phyloP scores from a whole-genome alignment of 129 eudicot species.

The Flaveria robusta region DNA sequence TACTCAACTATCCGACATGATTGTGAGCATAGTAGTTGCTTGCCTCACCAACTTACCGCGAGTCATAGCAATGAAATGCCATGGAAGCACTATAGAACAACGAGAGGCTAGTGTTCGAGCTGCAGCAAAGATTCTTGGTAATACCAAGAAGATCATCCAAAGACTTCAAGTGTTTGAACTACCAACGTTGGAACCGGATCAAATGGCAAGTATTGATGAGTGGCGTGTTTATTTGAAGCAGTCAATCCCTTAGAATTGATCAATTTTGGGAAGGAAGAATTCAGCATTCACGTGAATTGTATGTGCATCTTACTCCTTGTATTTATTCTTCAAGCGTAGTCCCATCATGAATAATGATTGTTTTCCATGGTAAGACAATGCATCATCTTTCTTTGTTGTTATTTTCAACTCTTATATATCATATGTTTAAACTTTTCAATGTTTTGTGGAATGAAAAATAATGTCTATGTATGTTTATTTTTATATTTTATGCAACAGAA shows the following conservation, averaged over 20 bases:
- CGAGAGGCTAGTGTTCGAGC: slow-evolving; percentile 9
- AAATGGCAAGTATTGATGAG: slow-evolving; percentile 29
- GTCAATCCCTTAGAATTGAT: slow-evolving; percentile 11
- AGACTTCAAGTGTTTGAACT: slow-evolving; percentile 13
- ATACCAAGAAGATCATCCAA: slow-evolving; percentile 22
- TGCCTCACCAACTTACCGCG: slow-evolving; percentile 22
- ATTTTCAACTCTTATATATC: neutral
- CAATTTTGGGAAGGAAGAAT: neutral
- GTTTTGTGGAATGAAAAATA: neutral
- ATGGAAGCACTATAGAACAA: neutral
- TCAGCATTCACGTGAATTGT: neutral
- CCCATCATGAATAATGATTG: neutral
- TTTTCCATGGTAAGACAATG: neutral
- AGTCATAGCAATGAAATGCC: slow-evolving; percentile 21
- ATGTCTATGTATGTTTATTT: neutral
- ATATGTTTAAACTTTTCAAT: neutral
- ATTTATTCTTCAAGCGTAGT: neutral
- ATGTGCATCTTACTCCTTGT: neutral
- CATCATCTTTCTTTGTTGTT: neutral
- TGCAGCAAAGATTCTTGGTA: slow-evolving; percentile 23
- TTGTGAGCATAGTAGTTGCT: slow-evolving; percentile 12
- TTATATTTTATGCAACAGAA: neutral
- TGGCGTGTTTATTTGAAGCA: slow-evolving; percentile 28
- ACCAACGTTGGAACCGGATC: slow-evolving; percentile 25
- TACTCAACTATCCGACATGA: slow-evolving; percentile 1